A percentile compares a stretch with the other conserved stretches of the same genome.
phyloP scores from a whole-genome alignment of 2,329 filamentous ascomycete species.

The Phaeosphaeria sp. region DNA sequence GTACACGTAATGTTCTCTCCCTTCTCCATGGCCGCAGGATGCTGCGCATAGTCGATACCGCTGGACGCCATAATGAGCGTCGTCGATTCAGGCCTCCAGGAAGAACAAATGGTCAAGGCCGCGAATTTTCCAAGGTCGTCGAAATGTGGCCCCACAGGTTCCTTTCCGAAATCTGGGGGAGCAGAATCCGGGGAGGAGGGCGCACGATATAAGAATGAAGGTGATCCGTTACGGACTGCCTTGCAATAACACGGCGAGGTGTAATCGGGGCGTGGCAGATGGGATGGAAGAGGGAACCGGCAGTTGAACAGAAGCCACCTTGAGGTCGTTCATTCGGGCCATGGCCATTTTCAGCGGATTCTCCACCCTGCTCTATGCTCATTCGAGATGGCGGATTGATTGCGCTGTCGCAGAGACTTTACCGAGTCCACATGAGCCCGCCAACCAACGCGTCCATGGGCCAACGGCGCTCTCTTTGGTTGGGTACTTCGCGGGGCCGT shows the following conservation, averaged over 20 bases:
- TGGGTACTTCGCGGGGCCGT: constrained; percentile 34
- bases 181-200: constrained; percentile 35
- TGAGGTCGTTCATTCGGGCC: constrained; percentile 11
- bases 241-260: constrained; percentile 6
- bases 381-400: constrained; percentile 24
- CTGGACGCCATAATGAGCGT: constrained; percentile 12
- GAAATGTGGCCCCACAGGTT: constrained; percentile 25
- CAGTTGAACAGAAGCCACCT: constrained; percentile 32
- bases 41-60: constrained; percentile 7
- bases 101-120: constrained; percentile 6
- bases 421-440: constrained; percentile 34
- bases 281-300: constrained; percentile 29
- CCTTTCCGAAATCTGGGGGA: constrained; percentile 28
- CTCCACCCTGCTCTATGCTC: constrained; percentile 18
- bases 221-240: constrained; percentile 22
- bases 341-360: constrained; percentile 22
- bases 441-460: constrained; percentile 16
- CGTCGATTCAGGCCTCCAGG: neutral
- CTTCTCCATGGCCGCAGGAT: constrained; percentile 23
- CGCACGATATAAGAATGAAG: constrained; percentile 38
- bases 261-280: constrained; percentile 16
- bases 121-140: constrained; percentile 8
- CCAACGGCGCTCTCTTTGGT: constrained; percentile 27
- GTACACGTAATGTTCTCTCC: constrained; percentile 32
- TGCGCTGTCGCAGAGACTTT: constrained; percentile 23